Evolutionary conservation across 371 early-diverging fungal species (phyloP).

Genomic region (Mortierella sp.): DNA sequence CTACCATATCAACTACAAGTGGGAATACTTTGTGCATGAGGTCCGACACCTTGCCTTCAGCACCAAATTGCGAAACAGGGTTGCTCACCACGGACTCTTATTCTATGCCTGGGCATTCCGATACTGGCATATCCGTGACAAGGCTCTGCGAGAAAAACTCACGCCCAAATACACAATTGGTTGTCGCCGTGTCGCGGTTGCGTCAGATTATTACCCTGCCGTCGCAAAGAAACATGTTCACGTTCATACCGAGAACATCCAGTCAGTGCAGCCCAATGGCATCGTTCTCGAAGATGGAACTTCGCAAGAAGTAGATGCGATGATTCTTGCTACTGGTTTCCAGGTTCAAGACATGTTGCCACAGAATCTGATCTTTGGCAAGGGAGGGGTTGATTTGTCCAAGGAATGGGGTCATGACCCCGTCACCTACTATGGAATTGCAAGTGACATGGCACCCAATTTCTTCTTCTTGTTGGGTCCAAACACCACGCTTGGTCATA

Average conservation of each 20-base stretch:
- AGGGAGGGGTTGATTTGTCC: conserved; percentile 17
- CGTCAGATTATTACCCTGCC: conserved; percentile 58
- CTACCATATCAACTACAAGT: conserved; percentile 18
- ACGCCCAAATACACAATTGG: conserved; percentile 59
- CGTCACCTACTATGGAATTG: conserved; percentile 37
- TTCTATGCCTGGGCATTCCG: conserved; percentile 31
- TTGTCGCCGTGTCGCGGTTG: conserved; percentile 64
- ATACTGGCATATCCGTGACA: conserved; percentile 24
- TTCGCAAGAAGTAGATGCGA: conserved; percentile 56
- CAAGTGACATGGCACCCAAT: conserved; percentile 50
- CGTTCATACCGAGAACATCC: conserved; percentile 54
- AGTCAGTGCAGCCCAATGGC: conserved; percentile 50
- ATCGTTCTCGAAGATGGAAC: conserved; percentile 56
- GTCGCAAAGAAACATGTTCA: conserved; percentile 55
- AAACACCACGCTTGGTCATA: conserved; percentile 22
- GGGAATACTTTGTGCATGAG: conserved; percentile 18
- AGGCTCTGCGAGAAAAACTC: conserved; percentile 48
- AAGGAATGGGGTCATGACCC: conserved; percentile 8
- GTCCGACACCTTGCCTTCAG: conserved; percentile 18
- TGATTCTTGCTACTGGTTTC: conserved; percentile 72
- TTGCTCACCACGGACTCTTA: neutral
- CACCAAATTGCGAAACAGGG: conserved; percentile 3
- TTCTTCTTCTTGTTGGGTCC: conserved; percentile 45
- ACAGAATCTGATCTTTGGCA: conserved; percentile 28
- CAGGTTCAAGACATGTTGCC: conserved; percentile 43